Evolutionary conservation across 768 basidiomycete species (phyloP).

Genomic region (Tulasnella sp.): DNA sequence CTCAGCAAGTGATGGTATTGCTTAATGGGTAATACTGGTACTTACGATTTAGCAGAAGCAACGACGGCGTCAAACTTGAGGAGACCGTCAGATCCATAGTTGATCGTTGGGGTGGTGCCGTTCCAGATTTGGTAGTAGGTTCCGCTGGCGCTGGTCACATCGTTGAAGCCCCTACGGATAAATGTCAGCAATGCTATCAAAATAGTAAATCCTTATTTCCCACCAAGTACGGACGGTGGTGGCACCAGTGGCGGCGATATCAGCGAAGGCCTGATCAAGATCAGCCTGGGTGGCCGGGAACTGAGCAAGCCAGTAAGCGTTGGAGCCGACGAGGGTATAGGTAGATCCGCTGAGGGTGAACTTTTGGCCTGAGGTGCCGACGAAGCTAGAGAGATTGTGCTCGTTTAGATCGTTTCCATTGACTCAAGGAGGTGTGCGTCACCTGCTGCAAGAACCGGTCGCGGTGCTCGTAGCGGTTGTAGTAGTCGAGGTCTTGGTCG

Average conservation of each 20-base stretch:
- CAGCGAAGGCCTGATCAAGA: constrained; percentile 40
- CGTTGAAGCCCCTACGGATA: constrained; percentile 41
- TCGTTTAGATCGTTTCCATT: too few relatives aligned
- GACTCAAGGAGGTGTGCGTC: background rate
- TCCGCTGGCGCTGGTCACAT: constrained; percentile 37
- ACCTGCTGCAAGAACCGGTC: constrained; percentile 5
- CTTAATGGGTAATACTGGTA: background rate
- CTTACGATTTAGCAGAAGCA: constrained; percentile 40
- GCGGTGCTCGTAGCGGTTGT: background rate
- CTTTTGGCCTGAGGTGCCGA: constrained; percentile 38
- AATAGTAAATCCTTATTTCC: background rate
- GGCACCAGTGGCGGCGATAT: constrained; percentile 39
- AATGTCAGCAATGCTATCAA: background rate
- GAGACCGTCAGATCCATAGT: constrained; percentile 43
- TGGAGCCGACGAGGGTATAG: constrained; percentile 26
- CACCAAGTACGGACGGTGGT: constrained; percentile 46
- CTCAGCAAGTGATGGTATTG: background rate
- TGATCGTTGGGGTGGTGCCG: constrained; percentile 39
- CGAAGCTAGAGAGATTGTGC: constrained; percentile 23
- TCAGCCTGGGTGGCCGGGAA: constrained; percentile 31
- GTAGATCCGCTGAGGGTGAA: constrained; percentile 38
- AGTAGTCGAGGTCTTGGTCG: background rate
- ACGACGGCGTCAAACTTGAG: constrained; percentile 35
- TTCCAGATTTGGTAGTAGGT: constrained; percentile 49
- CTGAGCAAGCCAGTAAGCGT: constrained; percentile 50